Conservation (phyloP, 257 asterid species). For the Eustoma russellianum region DNA sequence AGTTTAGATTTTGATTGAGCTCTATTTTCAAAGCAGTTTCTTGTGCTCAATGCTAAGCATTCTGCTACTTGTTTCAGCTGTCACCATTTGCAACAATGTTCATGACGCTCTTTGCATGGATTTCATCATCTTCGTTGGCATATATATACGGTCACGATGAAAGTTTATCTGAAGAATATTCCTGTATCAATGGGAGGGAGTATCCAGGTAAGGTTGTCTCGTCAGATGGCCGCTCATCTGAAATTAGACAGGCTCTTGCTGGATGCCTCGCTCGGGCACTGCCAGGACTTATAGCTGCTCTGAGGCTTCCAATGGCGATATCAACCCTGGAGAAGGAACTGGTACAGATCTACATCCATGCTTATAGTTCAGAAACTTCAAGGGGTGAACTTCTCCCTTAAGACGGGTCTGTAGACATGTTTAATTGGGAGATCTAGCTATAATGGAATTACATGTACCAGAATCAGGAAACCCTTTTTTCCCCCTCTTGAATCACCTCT, state of each 20-base stretch:
- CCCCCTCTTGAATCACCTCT: no score
- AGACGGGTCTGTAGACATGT: not conserved
- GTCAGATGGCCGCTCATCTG: conserved; percentile 69
- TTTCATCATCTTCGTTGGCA: conserved; percentile 81
- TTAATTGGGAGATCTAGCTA: no score
- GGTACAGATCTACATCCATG: conserved; percentile 31
- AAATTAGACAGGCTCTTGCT: conserved; percentile 71
- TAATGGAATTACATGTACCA: no score
- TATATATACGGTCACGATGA: conserved; percentile 80
- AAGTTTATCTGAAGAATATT: conserved; percentile 57
- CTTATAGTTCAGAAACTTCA: not conserved
- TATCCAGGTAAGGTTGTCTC: conserved; percentile 51
- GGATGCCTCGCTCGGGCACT: conserved; percentile 79
- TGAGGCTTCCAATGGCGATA: conserved; percentile 66
- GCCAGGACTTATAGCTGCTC: conserved; percentile 78
- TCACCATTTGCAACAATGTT: conserved; percentile 87
- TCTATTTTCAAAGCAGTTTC: not conserved
- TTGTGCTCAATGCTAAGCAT: conserved; percentile 6
- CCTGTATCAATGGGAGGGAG: conserved; percentile 66
- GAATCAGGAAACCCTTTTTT: no score
- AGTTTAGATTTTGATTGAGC: conserved; percentile 24
- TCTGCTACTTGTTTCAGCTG: conserved; percentile 32
- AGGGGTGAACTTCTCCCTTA: not conserved
- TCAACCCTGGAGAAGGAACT: conserved; percentile 73
- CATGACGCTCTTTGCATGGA: conserved; percentile 77